Evolutionary conservation across 1,284 basidiomycete species (phyloP).

Genomic region (Austropuccinia psidii): DNA sequence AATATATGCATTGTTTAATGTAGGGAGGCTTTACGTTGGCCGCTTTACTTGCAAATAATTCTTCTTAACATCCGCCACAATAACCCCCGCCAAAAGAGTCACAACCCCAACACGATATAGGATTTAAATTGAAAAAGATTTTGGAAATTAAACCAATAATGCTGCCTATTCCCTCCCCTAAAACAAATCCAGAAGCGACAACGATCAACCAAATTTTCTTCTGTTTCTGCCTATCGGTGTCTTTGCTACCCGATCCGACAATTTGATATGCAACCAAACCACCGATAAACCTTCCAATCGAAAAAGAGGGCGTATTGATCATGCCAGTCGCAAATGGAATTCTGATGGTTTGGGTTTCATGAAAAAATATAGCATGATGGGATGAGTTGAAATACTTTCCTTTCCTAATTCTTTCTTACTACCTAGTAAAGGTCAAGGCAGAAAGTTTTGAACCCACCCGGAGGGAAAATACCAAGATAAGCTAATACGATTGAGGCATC

Average conservation of each 20-base stretch:
- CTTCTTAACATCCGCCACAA: conserved; percentile 39
- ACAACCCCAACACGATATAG: conserved; percentile 79
- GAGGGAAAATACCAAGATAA: conserved; percentile 68
- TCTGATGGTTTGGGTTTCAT: conserved; percentile 38
- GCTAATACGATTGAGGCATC: conserved; percentile 36
- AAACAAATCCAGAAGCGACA: conserved; percentile 85
- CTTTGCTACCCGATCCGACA: too few species aligned
- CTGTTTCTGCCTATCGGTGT: conserved; percentile 47
- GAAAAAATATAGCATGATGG: conserved; percentile 53
- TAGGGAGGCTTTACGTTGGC: too few species aligned
- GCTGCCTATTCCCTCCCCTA: conserved; percentile 82
- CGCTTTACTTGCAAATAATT: too few species aligned
- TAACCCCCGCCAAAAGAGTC: conserved; percentile 57
- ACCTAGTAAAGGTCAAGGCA: too few species aligned
- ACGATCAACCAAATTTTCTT: conserved; percentile 65
- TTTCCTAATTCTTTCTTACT: too few species aligned
- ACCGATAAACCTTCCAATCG: conserved; percentile 79
- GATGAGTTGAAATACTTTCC: background rate
- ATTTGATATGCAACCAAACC: conserved; percentile 69
- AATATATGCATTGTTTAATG: too few species aligned
- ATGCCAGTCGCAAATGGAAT: conserved; percentile 59
- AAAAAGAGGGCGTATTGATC: conserved; percentile 91
- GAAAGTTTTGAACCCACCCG: conserved; percentile 63
- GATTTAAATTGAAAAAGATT: conserved; percentile 61
- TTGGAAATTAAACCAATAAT: conserved; percentile 68